phyloP scores from a whole-genome alignment of 2,329 filamentous ascomycete genomes.

The Rugonectria rugulosa region DNA sequence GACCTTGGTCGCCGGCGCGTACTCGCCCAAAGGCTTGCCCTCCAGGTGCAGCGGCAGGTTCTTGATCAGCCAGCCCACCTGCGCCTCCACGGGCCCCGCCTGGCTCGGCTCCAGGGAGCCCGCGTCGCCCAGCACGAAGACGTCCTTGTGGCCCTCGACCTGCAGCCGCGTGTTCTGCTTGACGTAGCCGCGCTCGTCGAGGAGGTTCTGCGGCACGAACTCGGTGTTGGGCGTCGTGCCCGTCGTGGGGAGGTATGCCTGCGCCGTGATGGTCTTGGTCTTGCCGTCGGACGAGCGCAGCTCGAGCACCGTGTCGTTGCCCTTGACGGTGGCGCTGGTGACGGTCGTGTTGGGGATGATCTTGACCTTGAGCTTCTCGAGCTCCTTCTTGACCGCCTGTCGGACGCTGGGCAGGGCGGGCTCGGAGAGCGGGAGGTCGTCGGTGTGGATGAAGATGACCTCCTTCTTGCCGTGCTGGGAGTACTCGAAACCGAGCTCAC shows the following conservation, averaged over 20 bases:
- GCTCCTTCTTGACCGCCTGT: slow-evolving; percentile 47
- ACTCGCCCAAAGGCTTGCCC: slow-evolving; percentile 40
- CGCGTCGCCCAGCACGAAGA: slow-evolving; percentile 55
- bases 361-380: slow-evolving; percentile 54
- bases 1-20: slow-evolving; percentile 40
- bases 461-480: slow-evolving; percentile 53
- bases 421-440: slow-evolving; percentile 48
- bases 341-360: slow-evolving; percentile 51
- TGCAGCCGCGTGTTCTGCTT: slow-evolving; percentile 49
- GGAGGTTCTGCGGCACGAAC: slow-evolving; percentile 50
- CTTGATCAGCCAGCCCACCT: slow-evolving; percentile 46
- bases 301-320: slow-evolving; percentile 44
- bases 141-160: slow-evolving; percentile 45
- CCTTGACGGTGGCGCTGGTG: slow-evolving; percentile 32
- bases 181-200: slow-evolving; percentile 45
- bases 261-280: slow-evolving; percentile 48
- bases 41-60: slow-evolving; percentile 45
- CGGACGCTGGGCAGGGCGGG: slow-evolving; percentile 47
- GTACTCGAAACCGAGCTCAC: slow-evolving; percentile 59
- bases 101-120: slow-evolving; percentile 50
- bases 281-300: slow-evolving; percentile 44
- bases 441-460: slow-evolving; percentile 52
- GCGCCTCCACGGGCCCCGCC: slow-evolving; percentile 41
- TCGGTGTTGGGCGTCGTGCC: slow-evolving; percentile 55
- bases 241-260: slow-evolving; percentile 57